Evolutionary conservation across 2,329 filamentous ascomycete genomes (phyloP), one percentile per base, ranked within the genome.

Genomic region (Xylariaceae sp.): DNA sequence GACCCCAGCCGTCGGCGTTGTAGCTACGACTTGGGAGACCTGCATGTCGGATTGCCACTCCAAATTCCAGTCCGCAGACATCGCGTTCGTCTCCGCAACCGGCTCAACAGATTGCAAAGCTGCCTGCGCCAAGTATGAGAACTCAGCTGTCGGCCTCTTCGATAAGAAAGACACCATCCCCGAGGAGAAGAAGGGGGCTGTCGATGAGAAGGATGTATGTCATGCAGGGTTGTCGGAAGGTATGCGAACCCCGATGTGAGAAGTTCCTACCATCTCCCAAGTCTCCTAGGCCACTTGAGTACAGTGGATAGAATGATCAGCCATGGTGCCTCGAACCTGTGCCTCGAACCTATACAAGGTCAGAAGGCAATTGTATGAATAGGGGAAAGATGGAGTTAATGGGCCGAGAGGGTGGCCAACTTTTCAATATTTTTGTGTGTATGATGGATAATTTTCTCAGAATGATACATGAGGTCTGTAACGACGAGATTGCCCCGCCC

Each of bases 1-100:
- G 1, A 15, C 13, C 11, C 13, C 55, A 17, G 42, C 17, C n/a
- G 17, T 57, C 3, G 55, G 55, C 17, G 9, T 8, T 1, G 47
- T 35, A 10, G n/a, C 8, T 3, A 42, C 39, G 2, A 51, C 58
- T 9, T 60, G 53, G 44, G 53, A 57, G 4, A 10, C 37, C 6
- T 65, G 63, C 51, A 8, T 65, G 42, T 15, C 23, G 4, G 48
- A 49, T 1, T 61, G 62, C 45, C 4, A 11, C 13, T n/a, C 18
- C 9, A 44, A 18, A 11, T 48, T 2, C 2, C 60, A 64, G 50
- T 30, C 13, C 2, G 49, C 53, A 1, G 37, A 57, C 15, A 51
- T 61, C 39, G 55, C 37, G 13, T 51, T 54, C 15, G 50, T 53
- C 2, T 15, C 58, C 5, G 51, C 45, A 4, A 53, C 57, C 4